Base-by-base conservation (phyloP, 352 stramenopile genomes). In the Phytophthora europaea region DNA sequence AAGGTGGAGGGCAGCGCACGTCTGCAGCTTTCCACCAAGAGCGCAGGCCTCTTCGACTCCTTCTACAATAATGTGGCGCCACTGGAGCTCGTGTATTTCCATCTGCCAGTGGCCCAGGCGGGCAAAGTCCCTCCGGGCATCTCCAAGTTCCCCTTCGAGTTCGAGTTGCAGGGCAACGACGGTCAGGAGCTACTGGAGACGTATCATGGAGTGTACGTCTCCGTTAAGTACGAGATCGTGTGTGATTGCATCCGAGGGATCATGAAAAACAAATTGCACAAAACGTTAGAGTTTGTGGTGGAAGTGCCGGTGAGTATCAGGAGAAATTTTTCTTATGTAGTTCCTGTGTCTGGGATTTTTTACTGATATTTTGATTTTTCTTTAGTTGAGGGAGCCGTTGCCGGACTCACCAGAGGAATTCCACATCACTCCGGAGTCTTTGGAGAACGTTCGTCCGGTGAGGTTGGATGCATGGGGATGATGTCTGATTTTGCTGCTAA, bases 141-240 rank as follows among this genome's bases (percentile, higher is more conserved):
- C 66, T 85, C 88, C 54, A 97, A 97, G 71, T 88, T 98, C 69
- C 91, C 92, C 10, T 98, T 98, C 38, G 89, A 97, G 77, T 98
- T 98, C 74, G 83, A 90, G 65, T 73, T 97, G 16, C 65, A 85
- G 43, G 82, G 81, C 43, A 90, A 91, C 55, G 81, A 93, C 51
- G 73, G 75, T 13, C 79, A 91, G 67, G 64, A 81, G 61, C 81
- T 98, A 34, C 89, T 94, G 53, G 94, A 98, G 70, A 98, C 93
- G 12, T 98, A 98, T 73, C 94, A 98, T 63, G 94, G 94, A 52
- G 91, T 98, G 6, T 97, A 98, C 71, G 81, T 98, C 15, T 97
- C 86, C 16, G 87, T 97, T 63, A 96, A 93, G 67, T 98, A 98
- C 80, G 85, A 93, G 65, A 95, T 98, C 55, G 79, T 81, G 2